A percentile compares a stretch with the other conserved stretches of the same genome.
These are phyloP conservation scores for Penicillium sp. DNA, from an alignment of 2,329 filamentous ascomycete genomes.

Conservation along the genomic window DNA sequence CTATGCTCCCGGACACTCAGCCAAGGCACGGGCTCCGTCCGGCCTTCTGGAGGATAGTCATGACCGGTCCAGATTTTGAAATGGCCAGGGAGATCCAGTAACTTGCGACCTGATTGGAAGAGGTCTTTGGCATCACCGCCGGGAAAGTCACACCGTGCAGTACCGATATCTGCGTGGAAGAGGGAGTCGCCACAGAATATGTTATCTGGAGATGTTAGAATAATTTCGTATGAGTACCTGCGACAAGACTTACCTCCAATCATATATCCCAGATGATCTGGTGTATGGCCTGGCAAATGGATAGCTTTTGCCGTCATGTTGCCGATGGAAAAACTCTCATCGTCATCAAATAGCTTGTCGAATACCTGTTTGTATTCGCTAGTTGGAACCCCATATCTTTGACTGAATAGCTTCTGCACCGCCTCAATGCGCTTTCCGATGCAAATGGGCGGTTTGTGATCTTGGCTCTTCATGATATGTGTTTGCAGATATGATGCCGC, in stretches of 20 bases:
- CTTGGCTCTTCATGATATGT: slow-evolving; percentile 40
- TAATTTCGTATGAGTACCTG: background rate
- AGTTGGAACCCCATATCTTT: slow-evolving; percentile 50
- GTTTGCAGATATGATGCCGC: slow-evolving; percentile 60
- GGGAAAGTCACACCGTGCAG: slow-evolving; percentile 58
- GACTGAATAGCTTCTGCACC: slow-evolving; percentile 56
- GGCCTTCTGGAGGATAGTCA: slow-evolving; percentile 51
- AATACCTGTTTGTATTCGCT: slow-evolving; percentile 54
- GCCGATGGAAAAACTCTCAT: slow-evolving; percentile 58
- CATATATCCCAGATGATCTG: slow-evolving; percentile 63
- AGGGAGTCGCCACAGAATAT: slow-evolving; percentile 58
- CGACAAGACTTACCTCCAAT: slow-evolving; percentile 46
- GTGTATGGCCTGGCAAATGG: slow-evolving; percentile 64
- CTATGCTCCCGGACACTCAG: slow-evolving; percentile 52
- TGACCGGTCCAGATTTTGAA: slow-evolving; percentile 57
- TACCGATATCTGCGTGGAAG: slow-evolving; percentile 56
- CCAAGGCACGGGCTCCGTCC: slow-evolving; percentile 40
- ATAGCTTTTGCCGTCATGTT: slow-evolving; percentile 50
- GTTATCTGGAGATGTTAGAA: slow-evolving; percentile 35
- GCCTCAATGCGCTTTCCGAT: slow-evolving; percentile 60
- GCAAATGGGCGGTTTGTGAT: slow-evolving; percentile 49
- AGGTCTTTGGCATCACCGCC: slow-evolving; percentile 50
- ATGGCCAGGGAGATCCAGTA: slow-evolving; percentile 47
- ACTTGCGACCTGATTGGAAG: slow-evolving; percentile 46
- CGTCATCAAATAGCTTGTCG: slow-evolving; percentile 57